Base-by-base conservation (phyloP, 495 filamentous ascomycete genomes). In the Aspergillus leporis region DNA sequence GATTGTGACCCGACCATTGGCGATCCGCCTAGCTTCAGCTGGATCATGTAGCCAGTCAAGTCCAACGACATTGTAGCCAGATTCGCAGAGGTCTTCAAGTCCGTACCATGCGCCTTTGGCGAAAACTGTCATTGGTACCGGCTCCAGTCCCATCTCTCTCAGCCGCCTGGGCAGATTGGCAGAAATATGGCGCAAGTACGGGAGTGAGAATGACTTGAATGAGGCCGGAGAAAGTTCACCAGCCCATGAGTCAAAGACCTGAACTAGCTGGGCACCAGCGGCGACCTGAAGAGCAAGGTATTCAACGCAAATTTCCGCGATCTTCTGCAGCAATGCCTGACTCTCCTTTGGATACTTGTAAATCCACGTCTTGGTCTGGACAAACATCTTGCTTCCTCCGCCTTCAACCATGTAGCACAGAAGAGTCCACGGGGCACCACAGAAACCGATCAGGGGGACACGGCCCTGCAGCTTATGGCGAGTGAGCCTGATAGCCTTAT, bases 51-150 rank as follows among this genome's bases (percentile, higher is more conserved):
- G 83, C 94, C 94, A 98, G 72, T 98, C 94, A 56, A 98, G 78
- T 23, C 95, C 90, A 51, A 98, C 87, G 31, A 96, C 90, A 61
- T 98, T 86, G 75, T 98, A 98, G 13, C 91, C 92, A 21, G 91
- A 85, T 64, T 90, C 78, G 73, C 93, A 97, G 14, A 93, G 82
- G 13, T 89, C 86, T 61, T 97, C 91, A 31, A 98, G 78, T 4
- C 91, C 92, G 73, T 93, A 96, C 90, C 94, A 96, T n/a, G 94
- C 93, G 4, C 94, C 94, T 77, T 98, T 98, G n/a, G 94, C 92
- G 72, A 98, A 98, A 16, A 97, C 91, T n/a, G 91, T 94, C 94
- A 98, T 97, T 1, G 94, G 94, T 2, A 98, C 95, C 5, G 76
- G 78, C 55, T 92, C 88, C 47, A 92, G 67, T 0, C 85, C 85